Percentiles rank a stretch among this genome's conserved stretches.
phyloP scores from a whole-genome alignment of 257 asterid species.

The Solanum sparsipilum region DNA sequence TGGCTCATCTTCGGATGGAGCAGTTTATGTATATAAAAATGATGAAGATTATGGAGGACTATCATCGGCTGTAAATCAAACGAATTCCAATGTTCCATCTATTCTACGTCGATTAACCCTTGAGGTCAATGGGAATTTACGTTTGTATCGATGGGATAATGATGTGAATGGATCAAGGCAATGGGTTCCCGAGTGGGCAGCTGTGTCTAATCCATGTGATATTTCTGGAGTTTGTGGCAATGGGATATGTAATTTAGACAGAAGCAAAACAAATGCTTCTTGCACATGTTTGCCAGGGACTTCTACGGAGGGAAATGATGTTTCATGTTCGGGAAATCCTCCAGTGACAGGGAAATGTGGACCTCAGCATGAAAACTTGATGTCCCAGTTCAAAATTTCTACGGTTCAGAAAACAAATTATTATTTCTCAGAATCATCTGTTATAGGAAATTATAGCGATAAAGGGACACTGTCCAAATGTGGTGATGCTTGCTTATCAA shows the following conservation, averaged over 20 bases:
- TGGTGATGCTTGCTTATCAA: slow-evolving; percentile 69
- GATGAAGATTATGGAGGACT: slow-evolving; percentile 47
- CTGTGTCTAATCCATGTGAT: slow-evolving; percentile 68
- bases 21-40: slow-evolving; percentile 67
- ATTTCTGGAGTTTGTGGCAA: slow-evolving; percentile 75
- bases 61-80: slow-evolving; percentile 31
- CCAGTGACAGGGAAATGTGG: slow-evolving; percentile 44
- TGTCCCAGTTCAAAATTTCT: slow-evolving; percentile 31
- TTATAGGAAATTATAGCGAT: slow-evolving; percentile 72
- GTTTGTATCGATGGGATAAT: slow-evolving; percentile 66
- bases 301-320: slow-evolving; percentile 9
- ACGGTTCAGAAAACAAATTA: slow-evolving; percentile 50
- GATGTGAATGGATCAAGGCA: slow-evolving; percentile 68
- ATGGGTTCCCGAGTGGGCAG: slow-evolving; percentile 91
- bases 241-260: slow-evolving; percentile 61
- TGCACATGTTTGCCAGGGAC: slow-evolving; percentile 59
- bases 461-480: slow-evolving; percentile 41
- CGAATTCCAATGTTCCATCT: slow-evolving; percentile 31
- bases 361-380: slow-evolving; percentile 21
- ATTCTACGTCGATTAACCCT: slow-evolving; percentile 46
- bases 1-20: slow-evolving; percentile 64
- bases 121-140: slow-evolving; percentile 71
- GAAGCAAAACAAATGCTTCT: slow-evolving; percentile 60
- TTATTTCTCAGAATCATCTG: slow-evolving; percentile 56
- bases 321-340: slow-evolving; percentile 29